phyloP scores from a whole-genome alignment of 139 green algal species.

The Auxenochlorella protothecoides region DNA sequence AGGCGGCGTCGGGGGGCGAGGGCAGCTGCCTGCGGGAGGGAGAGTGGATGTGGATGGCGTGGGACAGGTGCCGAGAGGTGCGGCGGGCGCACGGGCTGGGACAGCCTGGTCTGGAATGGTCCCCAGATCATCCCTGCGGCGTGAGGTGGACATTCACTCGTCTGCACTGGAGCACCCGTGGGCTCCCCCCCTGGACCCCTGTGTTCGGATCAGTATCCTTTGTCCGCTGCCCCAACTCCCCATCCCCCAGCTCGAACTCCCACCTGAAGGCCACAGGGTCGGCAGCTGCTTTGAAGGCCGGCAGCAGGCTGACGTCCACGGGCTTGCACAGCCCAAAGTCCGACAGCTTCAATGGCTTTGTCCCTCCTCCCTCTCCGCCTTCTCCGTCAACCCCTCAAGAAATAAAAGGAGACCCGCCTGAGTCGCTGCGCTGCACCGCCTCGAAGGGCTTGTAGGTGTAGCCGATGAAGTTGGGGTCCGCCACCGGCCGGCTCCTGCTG shows the following conservation, averaged over 20 bases:
- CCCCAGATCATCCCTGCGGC: too few relatives aligned
- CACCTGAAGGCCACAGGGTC: slow-evolving; percentile 3
- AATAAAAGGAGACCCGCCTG: too few relatives aligned
- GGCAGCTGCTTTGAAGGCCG: slow-evolving; percentile 32
- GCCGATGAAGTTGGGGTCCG: slow-evolving; percentile 89
- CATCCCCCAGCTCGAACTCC: not conserved
- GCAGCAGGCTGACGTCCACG: slow-evolving; percentile 56
- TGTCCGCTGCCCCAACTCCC: too few relatives aligned
- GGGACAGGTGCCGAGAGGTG: too few relatives aligned
- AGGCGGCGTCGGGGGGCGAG: slow-evolving; percentile 1
- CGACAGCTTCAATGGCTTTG: slow-evolving; percentile 41
- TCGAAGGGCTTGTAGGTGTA: slow-evolving; percentile 98
- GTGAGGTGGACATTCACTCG: too few relatives aligned
- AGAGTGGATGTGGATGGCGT: too few relatives aligned
- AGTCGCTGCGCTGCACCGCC: slow-evolving; percentile 36
- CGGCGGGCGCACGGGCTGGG: too few relatives aligned
- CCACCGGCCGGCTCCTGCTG: slow-evolving; percentile 14
- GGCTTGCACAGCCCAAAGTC: slow-evolving; percentile 98
- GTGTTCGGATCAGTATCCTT: too few relatives aligned
- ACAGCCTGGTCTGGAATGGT: too few relatives aligned
- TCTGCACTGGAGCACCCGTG: too few relatives aligned
- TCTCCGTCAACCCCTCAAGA: too few relatives aligned
- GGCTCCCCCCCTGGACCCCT: too few relatives aligned
- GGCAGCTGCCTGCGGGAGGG: not conserved
- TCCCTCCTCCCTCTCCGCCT: not conserved